phyloP scores from a whole-genome alignment of 1,284 basidiomycete species.

The Farysia itapuensis region DNA sequence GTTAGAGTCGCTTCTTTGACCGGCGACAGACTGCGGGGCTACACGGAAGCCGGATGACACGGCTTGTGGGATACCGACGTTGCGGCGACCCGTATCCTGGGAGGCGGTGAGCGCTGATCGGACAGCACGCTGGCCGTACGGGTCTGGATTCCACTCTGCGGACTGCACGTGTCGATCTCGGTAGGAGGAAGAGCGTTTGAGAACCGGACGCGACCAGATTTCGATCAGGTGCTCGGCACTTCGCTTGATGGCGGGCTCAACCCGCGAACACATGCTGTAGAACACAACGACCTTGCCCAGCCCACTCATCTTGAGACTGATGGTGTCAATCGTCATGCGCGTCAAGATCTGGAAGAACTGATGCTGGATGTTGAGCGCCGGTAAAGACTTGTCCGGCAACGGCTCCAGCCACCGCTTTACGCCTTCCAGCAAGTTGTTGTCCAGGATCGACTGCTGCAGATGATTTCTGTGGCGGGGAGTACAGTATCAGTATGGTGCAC shows the following conservation, averaged over 20 bases:
- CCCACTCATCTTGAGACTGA: slow-evolving; percentile 85
- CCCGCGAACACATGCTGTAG: slow-evolving; percentile 86
- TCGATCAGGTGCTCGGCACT: slow-evolving; percentile 81
- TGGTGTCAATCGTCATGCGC: slow-evolving; percentile 84
- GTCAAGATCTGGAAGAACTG: slow-evolving; percentile 80
- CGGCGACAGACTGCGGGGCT: slow-evolving; percentile 36
- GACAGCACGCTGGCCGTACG: slow-evolving; percentile 18
- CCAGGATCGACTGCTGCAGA: slow-evolving; percentile 86
- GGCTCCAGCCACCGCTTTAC: slow-evolving; percentile 93
- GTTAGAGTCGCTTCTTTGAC: slow-evolving; percentile 32
- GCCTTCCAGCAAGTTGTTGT: slow-evolving; percentile 89
- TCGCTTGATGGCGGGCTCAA: slow-evolving; percentile 76
- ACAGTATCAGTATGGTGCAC: not conserved
- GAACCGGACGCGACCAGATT: slow-evolving; percentile 57
- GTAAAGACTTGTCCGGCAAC: slow-evolving; percentile 84
- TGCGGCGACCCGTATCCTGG: slow-evolving; percentile 21
- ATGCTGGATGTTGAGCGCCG: slow-evolving; percentile 91
- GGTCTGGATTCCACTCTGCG: slow-evolving; percentile 44
- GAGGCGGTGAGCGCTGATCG: not conserved
- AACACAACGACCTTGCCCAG: slow-evolving; percentile 91
- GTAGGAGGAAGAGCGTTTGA: slow-evolving; percentile 55
- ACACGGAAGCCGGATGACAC: slow-evolving; percentile 48
- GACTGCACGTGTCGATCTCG: slow-evolving; percentile 48
- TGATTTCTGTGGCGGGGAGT: slow-evolving; percentile 66
- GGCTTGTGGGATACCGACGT: slow-evolving; percentile 49